phyloP scores from a whole-genome alignment of 2,329 filamentous ascomycete genomes.

The Colletotrichum sp. region DNA sequence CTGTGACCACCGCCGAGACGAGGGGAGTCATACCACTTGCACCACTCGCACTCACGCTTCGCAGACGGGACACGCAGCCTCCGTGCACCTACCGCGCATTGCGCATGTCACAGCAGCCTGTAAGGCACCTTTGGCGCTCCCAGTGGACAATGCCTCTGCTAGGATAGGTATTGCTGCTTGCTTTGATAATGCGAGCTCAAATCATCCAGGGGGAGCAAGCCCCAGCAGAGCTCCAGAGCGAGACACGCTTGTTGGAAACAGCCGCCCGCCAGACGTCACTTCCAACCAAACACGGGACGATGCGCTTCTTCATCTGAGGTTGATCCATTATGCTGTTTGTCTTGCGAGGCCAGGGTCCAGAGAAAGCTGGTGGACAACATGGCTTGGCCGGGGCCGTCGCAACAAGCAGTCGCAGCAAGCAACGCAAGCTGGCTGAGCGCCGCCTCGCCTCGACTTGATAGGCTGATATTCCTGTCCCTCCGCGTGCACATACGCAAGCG shows the following conservation, averaged over 20 bases:
- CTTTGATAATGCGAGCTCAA: not conserved
- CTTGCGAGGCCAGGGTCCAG: not conserved
- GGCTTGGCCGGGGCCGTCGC: not conserved
- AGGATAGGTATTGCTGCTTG: not conserved
- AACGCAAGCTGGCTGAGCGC: not conserved
- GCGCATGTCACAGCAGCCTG: conserved; percentile 14
- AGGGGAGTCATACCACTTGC: conserved; percentile 11
- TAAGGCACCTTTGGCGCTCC: conserved; percentile 16
- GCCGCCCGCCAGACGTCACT: conserved; percentile 4
- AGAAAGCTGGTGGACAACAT: not conserved
- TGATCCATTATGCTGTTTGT: not conserved
- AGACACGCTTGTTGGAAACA: conserved; percentile 14
- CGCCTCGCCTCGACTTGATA: conserved; percentile 8
- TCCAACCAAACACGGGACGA: not conserved
- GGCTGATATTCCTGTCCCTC: conserved; percentile 9
- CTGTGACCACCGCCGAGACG: conserved; percentile 3
- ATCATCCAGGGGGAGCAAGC: not conserved
- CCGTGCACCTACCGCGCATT: conserved; percentile 3
- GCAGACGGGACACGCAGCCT: not conserved
- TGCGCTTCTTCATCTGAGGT: not conserved
- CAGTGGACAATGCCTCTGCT: not conserved
- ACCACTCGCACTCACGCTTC: not conserved
- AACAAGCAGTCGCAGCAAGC: not conserved
- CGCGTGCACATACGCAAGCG: conserved; percentile 9
- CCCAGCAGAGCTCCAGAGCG: not conserved